phyloP scores from a whole-genome alignment of 2,329 filamentous ascomycete species.

The Colletotrichum godetiae region DNA sequence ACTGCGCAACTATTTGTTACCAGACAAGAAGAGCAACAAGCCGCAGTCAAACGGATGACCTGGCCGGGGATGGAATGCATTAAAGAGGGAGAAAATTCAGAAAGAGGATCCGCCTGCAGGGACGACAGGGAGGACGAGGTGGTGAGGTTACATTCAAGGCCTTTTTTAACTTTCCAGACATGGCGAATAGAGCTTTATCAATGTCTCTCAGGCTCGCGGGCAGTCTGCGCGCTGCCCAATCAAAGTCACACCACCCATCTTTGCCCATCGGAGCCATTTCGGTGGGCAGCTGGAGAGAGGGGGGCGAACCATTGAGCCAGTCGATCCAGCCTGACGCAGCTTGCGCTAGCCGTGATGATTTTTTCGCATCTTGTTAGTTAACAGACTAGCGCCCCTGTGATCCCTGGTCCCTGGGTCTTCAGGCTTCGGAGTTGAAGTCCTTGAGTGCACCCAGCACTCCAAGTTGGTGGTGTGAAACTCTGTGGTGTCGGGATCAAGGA shows the following conservation, averaged over 20 bases:
- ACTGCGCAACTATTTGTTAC: neutral
- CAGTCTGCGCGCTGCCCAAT: neutral
- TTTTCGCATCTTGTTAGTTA: neutral
- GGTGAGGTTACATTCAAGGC: constrained; percentile 23
- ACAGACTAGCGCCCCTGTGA: neutral
- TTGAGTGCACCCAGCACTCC: neutral
- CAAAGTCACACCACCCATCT: constrained; percentile 10
- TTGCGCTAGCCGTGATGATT: neutral
- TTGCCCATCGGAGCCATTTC: constrained; percentile 28
- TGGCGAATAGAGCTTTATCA: neutral
- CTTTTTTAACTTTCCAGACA: constrained; percentile 24
- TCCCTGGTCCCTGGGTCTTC: neutral
- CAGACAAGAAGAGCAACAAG: neutral
- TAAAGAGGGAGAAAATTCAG: neutral
- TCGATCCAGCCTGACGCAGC: neutral
- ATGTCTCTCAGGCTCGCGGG: neutral
- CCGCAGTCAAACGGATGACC: neutral
- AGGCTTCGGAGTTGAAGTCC: neutral
- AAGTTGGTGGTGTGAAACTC: neutral
- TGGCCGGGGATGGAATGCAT: neutral
- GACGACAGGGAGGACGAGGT: neutral
- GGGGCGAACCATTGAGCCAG: neutral
- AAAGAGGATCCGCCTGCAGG: neutral
- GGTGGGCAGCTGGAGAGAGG: neutral
- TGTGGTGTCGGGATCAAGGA: constrained; percentile 9